phyloP scores from a whole-genome alignment of 331 rosid genomes.

The Erythrophleum ivorense region DNA sequence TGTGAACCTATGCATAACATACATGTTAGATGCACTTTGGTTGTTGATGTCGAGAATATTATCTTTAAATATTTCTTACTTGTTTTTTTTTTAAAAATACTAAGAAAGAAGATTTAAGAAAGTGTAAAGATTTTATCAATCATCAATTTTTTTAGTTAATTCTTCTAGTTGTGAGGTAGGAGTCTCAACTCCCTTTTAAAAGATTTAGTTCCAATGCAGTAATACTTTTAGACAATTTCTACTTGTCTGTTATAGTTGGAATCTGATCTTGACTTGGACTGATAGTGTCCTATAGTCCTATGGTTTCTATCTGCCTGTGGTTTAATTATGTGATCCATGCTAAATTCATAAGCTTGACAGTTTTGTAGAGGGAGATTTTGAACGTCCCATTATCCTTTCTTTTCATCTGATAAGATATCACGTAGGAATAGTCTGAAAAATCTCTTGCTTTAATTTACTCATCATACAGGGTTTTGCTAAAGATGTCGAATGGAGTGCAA shows the following conservation, averaged over 20 bases:
- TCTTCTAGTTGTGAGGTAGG: neutral
- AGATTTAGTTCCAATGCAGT: neutral
- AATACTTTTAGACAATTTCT: neutral
- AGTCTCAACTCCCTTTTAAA: neutral
- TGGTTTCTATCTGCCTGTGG: conserved; percentile 23
- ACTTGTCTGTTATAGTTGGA: conserved; percentile 2
- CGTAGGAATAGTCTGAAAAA: neutral
- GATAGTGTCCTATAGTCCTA: neutral
- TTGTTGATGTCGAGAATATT: neutral
- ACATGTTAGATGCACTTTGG: neutral
- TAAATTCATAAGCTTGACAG: neutral
- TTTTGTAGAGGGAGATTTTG: conserved; percentile 7
- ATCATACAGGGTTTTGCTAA: conserved; percentile 73
- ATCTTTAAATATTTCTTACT: neutral
- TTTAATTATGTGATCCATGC: neutral
- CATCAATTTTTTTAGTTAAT: neutral
- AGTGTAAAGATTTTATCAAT: neutral
- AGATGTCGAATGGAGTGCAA: conserved; percentile 96
- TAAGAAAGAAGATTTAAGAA: neutral
- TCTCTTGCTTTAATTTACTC: conserved; percentile 21
- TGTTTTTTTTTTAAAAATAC: neutral
- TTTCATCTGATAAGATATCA: conserved; percentile 9
- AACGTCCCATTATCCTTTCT: neutral
- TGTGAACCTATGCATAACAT: neutral
- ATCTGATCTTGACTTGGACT: neutral